Conservation (phyloP, 139 green algal species). For the Protoeuglena noctilucae region DNA sequence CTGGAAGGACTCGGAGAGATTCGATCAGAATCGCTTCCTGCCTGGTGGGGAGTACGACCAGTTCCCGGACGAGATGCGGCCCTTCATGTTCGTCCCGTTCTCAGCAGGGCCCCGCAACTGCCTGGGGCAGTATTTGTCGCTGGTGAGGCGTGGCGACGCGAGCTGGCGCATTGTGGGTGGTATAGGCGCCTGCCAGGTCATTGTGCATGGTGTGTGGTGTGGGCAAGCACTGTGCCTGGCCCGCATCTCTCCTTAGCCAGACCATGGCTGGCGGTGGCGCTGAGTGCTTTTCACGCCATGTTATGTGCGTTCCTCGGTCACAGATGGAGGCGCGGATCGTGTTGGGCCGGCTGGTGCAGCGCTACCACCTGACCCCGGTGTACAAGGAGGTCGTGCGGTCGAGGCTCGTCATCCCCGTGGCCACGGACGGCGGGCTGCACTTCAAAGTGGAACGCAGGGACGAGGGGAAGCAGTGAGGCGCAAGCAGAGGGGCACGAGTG, state of each 20-base stretch:
- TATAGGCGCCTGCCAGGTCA: too few species aligned
- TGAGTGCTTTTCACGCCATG: too few species aligned
- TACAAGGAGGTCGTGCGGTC: constrained; percentile 14
- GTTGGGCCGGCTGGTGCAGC: constrained; percentile 47
- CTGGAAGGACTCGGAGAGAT: constrained; percentile 56
- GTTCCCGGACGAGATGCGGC: neutral
- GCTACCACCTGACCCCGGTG: constrained; percentile 49
- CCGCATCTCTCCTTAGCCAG: too few species aligned
- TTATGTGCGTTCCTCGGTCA: too few species aligned
- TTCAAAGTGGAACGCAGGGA: constrained; percentile 44
- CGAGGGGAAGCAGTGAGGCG: too few species aligned
- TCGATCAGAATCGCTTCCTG: constrained; percentile 70
- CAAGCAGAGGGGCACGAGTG: too few species aligned
- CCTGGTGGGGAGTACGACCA: constrained; percentile 63
- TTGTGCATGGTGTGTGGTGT: too few species aligned
- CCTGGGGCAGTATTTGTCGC: constrained; percentile 51
- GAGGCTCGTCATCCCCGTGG: constrained; percentile 55
- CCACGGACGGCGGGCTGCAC: constrained; percentile 42
- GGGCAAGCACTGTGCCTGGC: constrained; percentile 55
- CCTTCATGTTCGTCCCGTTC: constrained; percentile 69
- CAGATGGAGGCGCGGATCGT: constrained; percentile 76
- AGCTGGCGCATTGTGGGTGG: too few species aligned
- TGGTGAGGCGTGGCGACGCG: too few species aligned
- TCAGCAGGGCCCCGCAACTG: constrained; percentile 80
- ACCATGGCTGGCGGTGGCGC: too few species aligned